Evolutionary conservation across 2,329 filamentous ascomycete species (phyloP).

Genomic region (Pochonia chlamydosporia): DNA sequence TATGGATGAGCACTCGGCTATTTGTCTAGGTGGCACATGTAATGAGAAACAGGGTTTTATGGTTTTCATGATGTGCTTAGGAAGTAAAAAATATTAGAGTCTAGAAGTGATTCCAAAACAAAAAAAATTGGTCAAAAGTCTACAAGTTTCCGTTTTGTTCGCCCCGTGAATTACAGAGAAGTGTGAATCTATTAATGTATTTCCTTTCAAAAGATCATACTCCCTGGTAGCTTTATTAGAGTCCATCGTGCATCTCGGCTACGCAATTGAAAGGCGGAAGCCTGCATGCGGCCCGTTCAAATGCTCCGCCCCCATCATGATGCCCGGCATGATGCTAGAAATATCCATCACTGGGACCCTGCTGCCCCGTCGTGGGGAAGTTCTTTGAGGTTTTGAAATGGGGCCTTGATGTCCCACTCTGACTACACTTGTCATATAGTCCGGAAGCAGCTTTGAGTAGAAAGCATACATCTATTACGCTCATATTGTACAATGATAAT

Average conservation of each 20-base stretch:
- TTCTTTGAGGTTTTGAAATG: not conserved
- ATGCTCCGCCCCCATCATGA: too few species aligned
- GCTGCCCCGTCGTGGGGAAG: too few species aligned
- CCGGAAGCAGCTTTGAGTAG: not conserved
- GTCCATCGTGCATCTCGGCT: too few species aligned
- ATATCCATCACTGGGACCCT: too few species aligned
- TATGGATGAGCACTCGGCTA: constrained; percentile 38
- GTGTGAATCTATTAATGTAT: too few species aligned
- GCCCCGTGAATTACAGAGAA: too few species aligned
- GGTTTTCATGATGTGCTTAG: constrained; percentile 32
- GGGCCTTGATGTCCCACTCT: not conserved
- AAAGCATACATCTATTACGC: not conserved
- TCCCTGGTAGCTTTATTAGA: too few species aligned
- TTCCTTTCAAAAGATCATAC: too few species aligned
- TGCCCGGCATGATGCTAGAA: too few species aligned
- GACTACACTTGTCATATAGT: not conserved
- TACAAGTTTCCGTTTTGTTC: not conserved
- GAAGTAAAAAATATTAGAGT: constrained; percentile 39
- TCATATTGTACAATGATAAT: not conserved
- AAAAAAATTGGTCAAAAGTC: constrained; percentile 6
- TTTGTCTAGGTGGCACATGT: constrained; percentile 33
- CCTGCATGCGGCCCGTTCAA: too few species aligned
- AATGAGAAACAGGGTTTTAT: constrained; percentile 30
- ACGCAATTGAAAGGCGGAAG: too few species aligned
- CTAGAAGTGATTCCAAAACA: constrained; percentile 32